Percentiles rank a stretch among this genome's conserved stretches.
phyloP scores from a whole-genome alignment of 225 moss, liverwort and hornwort species.

The Climacium dendroides region DNA sequence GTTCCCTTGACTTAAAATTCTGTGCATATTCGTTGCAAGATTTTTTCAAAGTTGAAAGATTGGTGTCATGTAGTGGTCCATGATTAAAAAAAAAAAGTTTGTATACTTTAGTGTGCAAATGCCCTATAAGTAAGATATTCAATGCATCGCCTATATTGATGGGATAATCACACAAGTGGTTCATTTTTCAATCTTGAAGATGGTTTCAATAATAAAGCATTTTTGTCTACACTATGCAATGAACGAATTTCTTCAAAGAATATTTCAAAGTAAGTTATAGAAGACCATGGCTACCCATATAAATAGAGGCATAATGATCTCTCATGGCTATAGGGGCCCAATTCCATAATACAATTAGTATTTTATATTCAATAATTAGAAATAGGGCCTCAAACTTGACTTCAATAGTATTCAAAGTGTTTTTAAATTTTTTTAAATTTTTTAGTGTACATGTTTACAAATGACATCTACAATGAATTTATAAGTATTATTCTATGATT shows the following conservation, averaged over 20 bases:
- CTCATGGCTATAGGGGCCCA: not conserved
- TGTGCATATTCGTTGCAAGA: too few relatives aligned
- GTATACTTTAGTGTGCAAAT: rapidly evolving
- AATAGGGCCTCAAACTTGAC: not conserved
- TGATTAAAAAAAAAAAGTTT: not conserved
- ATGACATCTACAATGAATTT: not conserved
- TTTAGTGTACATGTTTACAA: not conserved
- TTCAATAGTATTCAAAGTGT: not conserved
- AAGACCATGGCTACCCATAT: too few relatives aligned
- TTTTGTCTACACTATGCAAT: not conserved
- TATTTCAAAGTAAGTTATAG: not conserved
- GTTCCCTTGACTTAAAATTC: not conserved
- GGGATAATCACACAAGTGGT: not conserved
- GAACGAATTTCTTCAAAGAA: not conserved
- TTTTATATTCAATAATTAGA: not conserved
- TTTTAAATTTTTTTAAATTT: not conserved
- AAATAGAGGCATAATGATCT: not conserved
- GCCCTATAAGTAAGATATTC: not conserved
- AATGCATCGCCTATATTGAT: not conserved
- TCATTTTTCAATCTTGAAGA: not conserved
- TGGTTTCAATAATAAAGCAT: not conserved
- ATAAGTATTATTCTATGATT: not conserved
- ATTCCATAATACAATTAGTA: not conserved
- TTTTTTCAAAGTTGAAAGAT: not conserved
- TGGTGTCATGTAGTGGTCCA: not conserved